Evolutionary conservation across 768 basidiomycete genomes (phyloP).

Genomic region (Rubroboletus pulcherrimus): DNA sequence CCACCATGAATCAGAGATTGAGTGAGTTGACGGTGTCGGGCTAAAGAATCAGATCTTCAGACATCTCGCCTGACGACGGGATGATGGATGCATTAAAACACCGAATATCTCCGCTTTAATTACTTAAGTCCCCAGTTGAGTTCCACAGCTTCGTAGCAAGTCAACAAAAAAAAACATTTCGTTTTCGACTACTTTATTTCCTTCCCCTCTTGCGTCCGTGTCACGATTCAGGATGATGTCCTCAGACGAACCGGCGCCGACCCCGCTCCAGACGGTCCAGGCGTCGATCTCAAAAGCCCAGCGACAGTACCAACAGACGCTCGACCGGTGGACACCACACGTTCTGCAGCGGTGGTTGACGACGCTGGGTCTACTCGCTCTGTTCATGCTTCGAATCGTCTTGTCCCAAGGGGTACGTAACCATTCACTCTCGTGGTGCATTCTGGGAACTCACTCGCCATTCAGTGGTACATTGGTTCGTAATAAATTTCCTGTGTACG

Average conservation of each 20-base stretch:
- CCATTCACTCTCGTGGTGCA: background rate
- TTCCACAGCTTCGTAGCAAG: background rate
- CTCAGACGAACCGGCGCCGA: constrained; percentile 28
- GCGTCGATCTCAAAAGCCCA: constrained; percentile 41
- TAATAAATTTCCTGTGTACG: constrained; percentile 15
- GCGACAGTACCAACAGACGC: constrained; percentile 78
- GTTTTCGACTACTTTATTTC: background rate
- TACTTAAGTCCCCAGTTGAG: too few relatives aligned
- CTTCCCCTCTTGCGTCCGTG: background rate
- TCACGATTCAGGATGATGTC: constrained; percentile 31
- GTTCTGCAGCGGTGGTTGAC: constrained; percentile 85
- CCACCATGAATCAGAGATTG: too few relatives aligned
- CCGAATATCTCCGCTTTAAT: constrained; percentile 15
- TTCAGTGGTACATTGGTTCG: constrained; percentile 90
- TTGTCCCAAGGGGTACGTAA: constrained; percentile 79
- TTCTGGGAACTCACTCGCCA: background rate
- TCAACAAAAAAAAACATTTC: constrained; percentile 1
- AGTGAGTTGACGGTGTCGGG: too few relatives aligned
- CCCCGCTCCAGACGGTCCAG: constrained; percentile 29
- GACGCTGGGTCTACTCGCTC: constrained; percentile 60
- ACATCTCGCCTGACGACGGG: too few relatives aligned
- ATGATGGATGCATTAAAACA: background rate
- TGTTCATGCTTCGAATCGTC: constrained; percentile 86
- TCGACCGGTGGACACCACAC: constrained; percentile 94
- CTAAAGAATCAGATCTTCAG: too few relatives aligned